Evolutionary conservation across 495 filamentous ascomycete genomes (phyloP).

Genomic region (Neurospora sp.): DNA sequence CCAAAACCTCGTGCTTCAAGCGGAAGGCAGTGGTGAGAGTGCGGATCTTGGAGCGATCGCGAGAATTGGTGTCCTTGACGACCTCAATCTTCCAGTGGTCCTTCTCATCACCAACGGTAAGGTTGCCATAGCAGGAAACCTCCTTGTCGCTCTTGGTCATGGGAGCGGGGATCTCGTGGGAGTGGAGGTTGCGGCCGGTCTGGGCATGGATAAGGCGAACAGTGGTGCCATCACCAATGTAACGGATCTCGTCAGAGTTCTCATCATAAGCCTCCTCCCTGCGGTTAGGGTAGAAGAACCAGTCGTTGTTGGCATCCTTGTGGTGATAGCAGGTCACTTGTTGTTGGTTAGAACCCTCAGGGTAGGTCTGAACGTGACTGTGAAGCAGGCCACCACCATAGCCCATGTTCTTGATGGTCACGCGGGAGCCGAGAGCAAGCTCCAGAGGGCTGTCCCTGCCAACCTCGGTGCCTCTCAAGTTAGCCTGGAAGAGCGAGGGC

Average conservation of each 20-base stretch:
- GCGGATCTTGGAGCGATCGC: conserved; percentile 74
- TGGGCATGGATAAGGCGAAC: conserved; percentile 90
- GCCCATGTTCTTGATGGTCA: conserved; percentile 97
- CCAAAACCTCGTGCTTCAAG: conserved; percentile 69
- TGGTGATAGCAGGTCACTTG: conserved; percentile 99
- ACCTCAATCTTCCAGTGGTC: conserved; percentile 96
- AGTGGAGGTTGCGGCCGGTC: conserved; percentile 94
- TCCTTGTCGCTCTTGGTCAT: conserved; percentile 82
- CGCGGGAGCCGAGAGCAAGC: conserved; percentile 76
- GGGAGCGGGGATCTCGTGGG: conserved; percentile 78
- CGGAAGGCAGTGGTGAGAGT: conserved; percentile 92
- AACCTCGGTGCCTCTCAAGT: conserved; percentile 85
- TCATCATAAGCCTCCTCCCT: conserved; percentile 49
- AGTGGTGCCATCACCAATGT: conserved; percentile 64
- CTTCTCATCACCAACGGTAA: conserved; percentile 94
- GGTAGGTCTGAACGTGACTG: conserved; percentile 90
- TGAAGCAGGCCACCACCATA: conserved; percentile 97
- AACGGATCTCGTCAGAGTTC: conserved; percentile 56
- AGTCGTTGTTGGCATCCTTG: conserved; percentile 99
- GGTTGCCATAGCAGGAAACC: conserved; percentile 92
- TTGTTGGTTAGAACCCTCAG: conserved; percentile 88
- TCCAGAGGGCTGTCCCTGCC: conserved; percentile 90
- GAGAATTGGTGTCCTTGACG: conserved; percentile 75
- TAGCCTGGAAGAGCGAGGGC: conserved; percentile 98
- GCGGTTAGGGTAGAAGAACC: conserved; percentile 96